These are phyloP conservation scores for Lupinus albus DNA, from an alignment of 306 rosid genomes.

Conservation along the genomic window DNA sequence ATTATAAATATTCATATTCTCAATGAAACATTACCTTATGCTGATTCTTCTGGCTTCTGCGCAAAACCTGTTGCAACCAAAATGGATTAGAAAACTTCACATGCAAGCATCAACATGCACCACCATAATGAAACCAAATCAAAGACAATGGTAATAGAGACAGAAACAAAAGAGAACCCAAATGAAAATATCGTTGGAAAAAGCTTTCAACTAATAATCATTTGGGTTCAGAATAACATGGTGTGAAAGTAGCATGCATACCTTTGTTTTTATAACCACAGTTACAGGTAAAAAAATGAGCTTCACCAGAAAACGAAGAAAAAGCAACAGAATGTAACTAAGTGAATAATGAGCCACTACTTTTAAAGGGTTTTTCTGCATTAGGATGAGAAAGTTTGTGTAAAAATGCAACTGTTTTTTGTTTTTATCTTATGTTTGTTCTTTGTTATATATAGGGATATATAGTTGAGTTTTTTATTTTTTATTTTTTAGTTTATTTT, in stretches of 20 bases:
- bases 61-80: constrained; percentile 30
- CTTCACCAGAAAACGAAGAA: constrained; percentile 51
- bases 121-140: constrained; percentile 9
- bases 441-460: constrained; percentile 21
- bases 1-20: constrained; percentile 21
- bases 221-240: neutral
- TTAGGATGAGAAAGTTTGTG: constrained; percentile 25
- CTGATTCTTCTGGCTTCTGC: neutral
- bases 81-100: constrained; percentile 27
- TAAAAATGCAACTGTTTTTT: constrained; percentile 53
- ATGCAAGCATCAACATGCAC: neutral
- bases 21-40: constrained; percentile 29
- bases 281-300: constrained; percentile 14
- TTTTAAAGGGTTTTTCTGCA: constrained; percentile 16
- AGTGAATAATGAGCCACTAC: constrained; percentile 31
- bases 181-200: constrained; percentile 15
- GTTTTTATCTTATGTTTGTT: constrained; percentile 37
- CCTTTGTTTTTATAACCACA: constrained; percentile 30
- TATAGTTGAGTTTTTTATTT: neutral
- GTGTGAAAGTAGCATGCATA: constrained; percentile 32
- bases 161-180: constrained; percentile 43
- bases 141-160: constrained; percentile 34
- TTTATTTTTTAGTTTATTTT: neutral
- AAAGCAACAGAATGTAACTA: constrained; percentile 38
- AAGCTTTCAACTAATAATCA: neutral